Evolutionary conservation across 2,329 filamentous ascomycete genomes (phyloP).

Genomic region (Diaporthe batatas): DNA sequence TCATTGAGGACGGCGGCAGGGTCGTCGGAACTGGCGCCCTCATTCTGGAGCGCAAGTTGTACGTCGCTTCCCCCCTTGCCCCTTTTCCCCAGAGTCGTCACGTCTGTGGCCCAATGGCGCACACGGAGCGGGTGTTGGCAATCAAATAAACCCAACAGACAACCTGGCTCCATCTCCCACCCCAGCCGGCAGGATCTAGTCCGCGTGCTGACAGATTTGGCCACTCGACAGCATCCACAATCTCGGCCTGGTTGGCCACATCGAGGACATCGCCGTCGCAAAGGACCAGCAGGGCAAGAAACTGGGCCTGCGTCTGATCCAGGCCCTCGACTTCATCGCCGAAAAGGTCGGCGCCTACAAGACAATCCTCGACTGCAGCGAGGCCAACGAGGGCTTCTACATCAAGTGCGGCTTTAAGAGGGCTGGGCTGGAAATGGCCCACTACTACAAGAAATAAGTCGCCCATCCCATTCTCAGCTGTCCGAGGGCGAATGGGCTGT

Average conservation of each 20-base stretch:
- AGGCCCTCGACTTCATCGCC: constrained; percentile 91
- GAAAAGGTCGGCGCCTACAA: constrained; percentile 95
- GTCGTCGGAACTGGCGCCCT: constrained; percentile 93
- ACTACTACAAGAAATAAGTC: constrained; percentile 78
- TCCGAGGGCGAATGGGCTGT: background rate
- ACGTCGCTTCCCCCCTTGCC: constrained; percentile 52
- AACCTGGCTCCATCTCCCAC: background rate
- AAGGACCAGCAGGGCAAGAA: constrained; percentile 99
- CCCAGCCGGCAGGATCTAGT: background rate
- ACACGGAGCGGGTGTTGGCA: constrained; percentile 4
- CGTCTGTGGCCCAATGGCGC: background rate
- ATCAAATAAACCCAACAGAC: background rate
- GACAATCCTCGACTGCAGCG: constrained; percentile 96
- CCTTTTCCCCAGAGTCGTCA: background rate
- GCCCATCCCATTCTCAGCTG: background rate
- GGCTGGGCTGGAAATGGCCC: constrained; percentile 95
- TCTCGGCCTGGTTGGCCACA: constrained; percentile 89
- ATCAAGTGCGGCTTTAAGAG: constrained; percentile 96
- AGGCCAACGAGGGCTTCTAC: constrained; percentile 97
- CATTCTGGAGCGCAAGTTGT: constrained; percentile 96
- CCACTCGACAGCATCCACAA: constrained; percentile 74
- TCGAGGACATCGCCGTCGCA: constrained; percentile 96
- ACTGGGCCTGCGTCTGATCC: constrained; percentile 90
- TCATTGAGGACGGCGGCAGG: constrained; percentile 80
- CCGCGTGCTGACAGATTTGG: constrained; percentile 13